Conservation (phyloP, 2,329 filamentous ascomycete genomes). For the Ophiostoma pallidulum region DNA sequence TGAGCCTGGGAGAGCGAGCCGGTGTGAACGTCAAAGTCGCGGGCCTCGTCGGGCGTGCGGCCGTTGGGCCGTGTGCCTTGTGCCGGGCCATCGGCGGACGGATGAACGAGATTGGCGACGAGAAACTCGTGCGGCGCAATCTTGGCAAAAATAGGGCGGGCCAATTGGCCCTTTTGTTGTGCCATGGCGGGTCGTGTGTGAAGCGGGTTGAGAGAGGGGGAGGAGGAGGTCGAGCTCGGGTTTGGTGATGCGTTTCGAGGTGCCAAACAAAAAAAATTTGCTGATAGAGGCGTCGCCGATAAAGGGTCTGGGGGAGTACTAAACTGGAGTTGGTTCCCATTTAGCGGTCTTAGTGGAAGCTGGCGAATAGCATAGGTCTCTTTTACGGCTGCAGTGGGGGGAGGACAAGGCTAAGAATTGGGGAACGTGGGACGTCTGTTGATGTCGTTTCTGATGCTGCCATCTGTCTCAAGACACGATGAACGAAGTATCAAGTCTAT, state of each 20-base stretch:
- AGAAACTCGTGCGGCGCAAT: constrained; percentile 84
- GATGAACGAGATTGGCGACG: constrained; percentile 67
- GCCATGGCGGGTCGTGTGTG: constrained; percentile 6
- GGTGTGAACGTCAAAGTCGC: constrained; percentile 66
- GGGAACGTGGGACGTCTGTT: neutral
- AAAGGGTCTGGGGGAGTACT: too few relatives aligned
- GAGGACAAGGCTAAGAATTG: too few relatives aligned
- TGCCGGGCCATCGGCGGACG: constrained; percentile 30
- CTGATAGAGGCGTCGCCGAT: too few relatives aligned
- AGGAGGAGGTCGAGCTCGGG: neutral
- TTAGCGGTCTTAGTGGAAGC: too few relatives aligned
- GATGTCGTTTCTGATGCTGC: neutral
- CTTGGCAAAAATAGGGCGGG: constrained; percentile 70
- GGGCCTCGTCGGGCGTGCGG: constrained; percentile 58
- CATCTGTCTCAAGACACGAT: constrained; percentile 1
- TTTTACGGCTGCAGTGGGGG: too few relatives aligned
- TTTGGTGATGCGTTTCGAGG: neutral
- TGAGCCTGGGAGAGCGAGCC: constrained; percentile 82
- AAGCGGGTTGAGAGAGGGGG: neutral
- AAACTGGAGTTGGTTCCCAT: too few relatives aligned
- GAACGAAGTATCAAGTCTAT: neutral
- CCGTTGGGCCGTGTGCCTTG: constrained; percentile 68
- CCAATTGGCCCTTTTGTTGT: constrained; percentile 18
- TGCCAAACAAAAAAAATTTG: too few relatives aligned
- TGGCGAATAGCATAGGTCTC: too few relatives aligned